These are phyloP conservation scores for Coemansia guatemalensis DNA, from an alignment of 192 early-diverging fungal species.

Conservation along the genomic window DNA sequence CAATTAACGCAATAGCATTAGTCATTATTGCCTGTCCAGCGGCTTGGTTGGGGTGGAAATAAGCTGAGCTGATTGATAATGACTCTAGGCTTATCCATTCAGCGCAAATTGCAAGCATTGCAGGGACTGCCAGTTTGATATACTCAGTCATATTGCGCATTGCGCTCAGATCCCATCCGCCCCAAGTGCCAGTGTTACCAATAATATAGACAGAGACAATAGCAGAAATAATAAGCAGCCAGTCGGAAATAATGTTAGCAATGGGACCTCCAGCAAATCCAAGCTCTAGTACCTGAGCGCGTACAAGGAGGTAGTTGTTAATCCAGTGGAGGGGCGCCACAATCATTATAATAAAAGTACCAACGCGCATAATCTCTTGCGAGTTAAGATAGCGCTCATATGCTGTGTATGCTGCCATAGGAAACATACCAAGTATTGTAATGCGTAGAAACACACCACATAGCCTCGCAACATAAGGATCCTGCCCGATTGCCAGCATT, in stretches of 20 bases:
- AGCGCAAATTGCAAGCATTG: slow-evolving; percentile 74
- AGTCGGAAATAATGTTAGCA: slow-evolving; percentile 70
- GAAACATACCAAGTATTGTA: slow-evolving; percentile 72
- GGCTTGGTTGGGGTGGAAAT: slow-evolving; percentile 59
- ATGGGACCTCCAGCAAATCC: slow-evolving; percentile 83
- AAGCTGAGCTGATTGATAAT: slow-evolving; percentile 68
- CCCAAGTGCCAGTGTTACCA: slow-evolving; percentile 70
- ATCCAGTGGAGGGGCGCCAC: slow-evolving; percentile 72
- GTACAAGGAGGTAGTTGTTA: slow-evolving; percentile 80
- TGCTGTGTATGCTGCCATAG: slow-evolving; percentile 77
- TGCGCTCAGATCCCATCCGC: slow-evolving; percentile 74
- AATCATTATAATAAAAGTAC: slow-evolving; percentile 67
- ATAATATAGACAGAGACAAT: slow-evolving; percentile 61
- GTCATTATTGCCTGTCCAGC: slow-evolving; percentile 76
- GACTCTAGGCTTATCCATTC: slow-evolving; percentile 85
- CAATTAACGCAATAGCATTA: slow-evolving; percentile 69
- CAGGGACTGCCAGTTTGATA: slow-evolving; percentile 72
- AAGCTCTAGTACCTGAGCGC: slow-evolving; percentile 60
- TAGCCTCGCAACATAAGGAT: slow-evolving; percentile 61
- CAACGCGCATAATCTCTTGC: slow-evolving; percentile 83
- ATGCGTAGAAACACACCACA: slow-evolving; percentile 63
- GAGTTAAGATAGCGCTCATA: slow-evolving; percentile 81
- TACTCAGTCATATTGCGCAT: slow-evolving; percentile 62
- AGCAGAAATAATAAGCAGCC: slow-evolving; percentile 67
- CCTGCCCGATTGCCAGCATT: slow-evolving; percentile 66